A percentile compares a stretch with the other conserved stretches of the same genome.
Conservation (phyloP, 2,329 filamentous ascomycete genomes). For the Annulohypoxylon truncatum region DNA sequence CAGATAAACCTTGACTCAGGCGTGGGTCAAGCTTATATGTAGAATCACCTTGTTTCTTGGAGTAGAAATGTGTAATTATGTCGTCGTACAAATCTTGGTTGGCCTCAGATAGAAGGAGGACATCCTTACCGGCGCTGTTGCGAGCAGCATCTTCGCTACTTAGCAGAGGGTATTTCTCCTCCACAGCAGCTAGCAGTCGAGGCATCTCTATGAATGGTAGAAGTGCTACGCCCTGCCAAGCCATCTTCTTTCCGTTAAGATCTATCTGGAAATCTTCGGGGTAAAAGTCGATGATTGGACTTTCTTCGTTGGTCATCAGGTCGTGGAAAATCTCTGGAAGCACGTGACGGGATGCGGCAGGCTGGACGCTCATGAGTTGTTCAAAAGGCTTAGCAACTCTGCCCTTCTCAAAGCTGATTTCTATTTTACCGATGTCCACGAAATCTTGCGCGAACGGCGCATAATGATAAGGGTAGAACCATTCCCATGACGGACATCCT, state of each 20-base stretch:
- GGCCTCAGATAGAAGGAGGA: constrained; percentile 84
- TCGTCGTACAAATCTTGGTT: constrained; percentile 86
- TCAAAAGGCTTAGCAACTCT: constrained; percentile 91
- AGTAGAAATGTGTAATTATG: constrained; percentile 87
- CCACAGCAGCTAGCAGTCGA: constrained; percentile 83
- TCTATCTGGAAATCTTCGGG: constrained; percentile 94
- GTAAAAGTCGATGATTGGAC: constrained; percentile 97
- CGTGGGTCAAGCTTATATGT: constrained; percentile 80
- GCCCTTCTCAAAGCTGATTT: constrained; percentile 85
- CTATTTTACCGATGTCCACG: constrained; percentile 80
- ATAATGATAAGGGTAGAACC: constrained; percentile 99
- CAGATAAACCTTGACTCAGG: constrained; percentile 81
- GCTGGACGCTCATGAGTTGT: constrained; percentile 97
- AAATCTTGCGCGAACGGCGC: constrained; percentile 98
- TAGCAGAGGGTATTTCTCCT: constrained; percentile 82
- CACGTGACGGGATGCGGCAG: constrained; percentile 90
- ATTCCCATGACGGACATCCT: constrained; percentile 97
- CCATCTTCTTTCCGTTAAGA: constrained; percentile 97
- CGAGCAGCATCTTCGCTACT: constrained; percentile 80
- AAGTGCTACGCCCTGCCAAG: constrained; percentile 95
- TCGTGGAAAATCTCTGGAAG: constrained; percentile 89
- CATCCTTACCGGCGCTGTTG: constrained; percentile 83
- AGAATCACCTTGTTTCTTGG: constrained; percentile 79
- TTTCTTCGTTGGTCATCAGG: constrained; percentile 88
- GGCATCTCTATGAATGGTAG: constrained; percentile 97